Base-by-base conservation (phyloP, 2,329 filamentous ascomycete species). In the Arthroderma sp. region DNA sequence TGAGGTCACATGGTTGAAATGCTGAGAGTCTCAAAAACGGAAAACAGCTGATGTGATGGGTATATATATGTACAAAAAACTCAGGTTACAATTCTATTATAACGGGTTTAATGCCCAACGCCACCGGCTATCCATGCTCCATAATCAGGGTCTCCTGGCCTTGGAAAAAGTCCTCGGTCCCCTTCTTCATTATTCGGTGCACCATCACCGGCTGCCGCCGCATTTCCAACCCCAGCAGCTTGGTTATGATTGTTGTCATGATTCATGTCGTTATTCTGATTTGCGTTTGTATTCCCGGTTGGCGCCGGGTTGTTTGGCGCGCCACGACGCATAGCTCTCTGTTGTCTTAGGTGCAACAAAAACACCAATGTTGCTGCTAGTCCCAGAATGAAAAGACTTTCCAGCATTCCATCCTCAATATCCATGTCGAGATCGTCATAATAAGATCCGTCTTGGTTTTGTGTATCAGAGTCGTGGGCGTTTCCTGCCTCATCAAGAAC, bases 341-440 rank as follows among this genome's bases (percentile, higher is more conserved):
- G 79, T 50, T 86, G 80, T 15, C 85, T 72, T 61, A 91, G 89
- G 63, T 87, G 94, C 10, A 96, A 73, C 30, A 96, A 68, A 43
- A 84, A 76, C 0, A 83, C 78, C 44, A 96, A 70, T 1, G 79
- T 78, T 9, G 80, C 78, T 0, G 84, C 81, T 9, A 96, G 68
- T 1, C 77, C 81, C 9, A 95, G 70, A 50, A 98, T 93, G 38
- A 94, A 69, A 27, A 95, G 65, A 37, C 83, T 89, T 63, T 96
- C 91, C 7, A 95, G 53, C 10, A 94, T 68, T 8, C 86, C 84
- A 39, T 87, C 86, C 42, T 89, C 83, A 29, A 83, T 72, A 2
- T 77, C 71, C 4, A 76, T 69, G 22, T 73, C 72, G 11, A 80
- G 65, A 2, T 80, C 79, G 42, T 82, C 79, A 47, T 74, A 69